These are phyloP conservation scores for Psilocybe azurescens DNA, from an alignment of 768 basidiomycete species.

Conservation along the genomic window DNA sequence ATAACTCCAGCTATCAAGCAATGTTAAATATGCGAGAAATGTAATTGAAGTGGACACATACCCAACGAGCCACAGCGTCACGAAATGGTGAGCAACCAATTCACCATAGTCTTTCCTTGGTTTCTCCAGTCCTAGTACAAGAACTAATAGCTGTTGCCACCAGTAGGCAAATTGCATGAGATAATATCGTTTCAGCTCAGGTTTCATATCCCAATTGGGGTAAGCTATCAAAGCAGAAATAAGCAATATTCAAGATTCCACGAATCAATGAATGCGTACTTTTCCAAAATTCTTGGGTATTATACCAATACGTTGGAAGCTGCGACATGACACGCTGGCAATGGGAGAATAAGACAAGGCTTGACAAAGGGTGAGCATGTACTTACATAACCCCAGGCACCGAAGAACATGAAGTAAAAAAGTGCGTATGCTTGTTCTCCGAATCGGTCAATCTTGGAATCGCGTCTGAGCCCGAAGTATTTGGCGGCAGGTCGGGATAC, in stretches of 20 bases:
- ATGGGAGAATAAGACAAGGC: slow-evolving; percentile 9
- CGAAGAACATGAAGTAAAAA: slow-evolving; percentile 76
- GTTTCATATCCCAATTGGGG: slow-evolving; percentile 88
- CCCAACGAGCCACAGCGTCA: slow-evolving; percentile 95
- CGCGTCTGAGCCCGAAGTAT: slow-evolving; percentile 70
- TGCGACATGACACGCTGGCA: slow-evolving; percentile 80
- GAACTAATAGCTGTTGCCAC: slow-evolving; percentile 90
- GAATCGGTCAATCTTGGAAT: slow-evolving; percentile 78
- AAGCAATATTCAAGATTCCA: too few relatives aligned
- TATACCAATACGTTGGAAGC: slow-evolving; percentile 86
- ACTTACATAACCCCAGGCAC: slow-evolving; percentile 81
- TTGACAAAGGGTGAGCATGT: background rate
- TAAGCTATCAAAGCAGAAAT: slow-evolving; percentile 56
- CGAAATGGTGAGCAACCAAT: slow-evolving; percentile 88
- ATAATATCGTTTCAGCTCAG: slow-evolving; percentile 89
- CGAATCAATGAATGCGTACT: slow-evolving; percentile 41
- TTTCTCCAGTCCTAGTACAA: slow-evolving; percentile 87
- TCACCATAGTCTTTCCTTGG: slow-evolving; percentile 92
- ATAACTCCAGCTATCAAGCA: slow-evolving; percentile 76
- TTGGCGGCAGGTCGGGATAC: slow-evolving; percentile 71
- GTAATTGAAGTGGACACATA: slow-evolving; percentile 39
- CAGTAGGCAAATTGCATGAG: slow-evolving; percentile 94
- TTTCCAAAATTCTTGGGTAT: slow-evolving; percentile 85
- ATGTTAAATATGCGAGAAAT: slow-evolving; percentile 6
- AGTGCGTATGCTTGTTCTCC: slow-evolving; percentile 92